These are phyloP conservation scores for Aspergillus bertholletiae DNA, from an alignment of 495 filamentous ascomycete genomes.

Conservation along the genomic window DNA sequence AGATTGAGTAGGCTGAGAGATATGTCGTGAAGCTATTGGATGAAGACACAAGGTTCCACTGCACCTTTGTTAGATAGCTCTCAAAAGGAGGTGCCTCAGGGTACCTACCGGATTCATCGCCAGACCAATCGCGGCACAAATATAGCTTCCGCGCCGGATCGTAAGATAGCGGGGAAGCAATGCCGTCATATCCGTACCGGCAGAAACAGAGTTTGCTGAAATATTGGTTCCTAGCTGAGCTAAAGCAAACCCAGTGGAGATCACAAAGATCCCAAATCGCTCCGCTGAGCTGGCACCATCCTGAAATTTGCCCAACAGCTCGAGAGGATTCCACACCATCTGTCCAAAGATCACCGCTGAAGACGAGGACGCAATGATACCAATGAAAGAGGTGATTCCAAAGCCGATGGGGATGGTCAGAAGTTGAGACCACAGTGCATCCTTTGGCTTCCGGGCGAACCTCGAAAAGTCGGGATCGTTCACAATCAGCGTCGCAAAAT, in stretches of 20 bases:
- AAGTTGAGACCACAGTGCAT: constrained; percentile 86
- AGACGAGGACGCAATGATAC: constrained; percentile 88
- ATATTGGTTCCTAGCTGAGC: constrained; percentile 94
- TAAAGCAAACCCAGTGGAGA: constrained; percentile 75
- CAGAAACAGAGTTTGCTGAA: constrained; percentile 85
- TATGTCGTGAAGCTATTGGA: constrained; percentile 95
- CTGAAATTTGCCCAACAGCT: constrained; percentile 71
- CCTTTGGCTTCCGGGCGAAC: constrained; percentile 75
- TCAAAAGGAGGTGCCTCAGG: not conserved
- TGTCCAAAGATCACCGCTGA: constrained; percentile 73
- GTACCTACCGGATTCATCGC: constrained; percentile 72
- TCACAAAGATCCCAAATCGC: constrained; percentile 87
- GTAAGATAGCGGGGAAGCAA: constrained; percentile 82
- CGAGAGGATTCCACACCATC: constrained; percentile 84
- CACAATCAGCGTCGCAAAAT: constrained; percentile 78
- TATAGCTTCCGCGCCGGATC: constrained; percentile 86
- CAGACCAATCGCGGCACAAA: constrained; percentile 79
- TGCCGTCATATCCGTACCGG: constrained; percentile 88
- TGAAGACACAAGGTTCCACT: constrained; percentile 72
- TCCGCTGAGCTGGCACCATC: constrained; percentile 67
- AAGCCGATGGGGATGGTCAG: constrained; percentile 85
- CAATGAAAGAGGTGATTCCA: constrained; percentile 86
- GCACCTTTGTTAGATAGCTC: not conserved
- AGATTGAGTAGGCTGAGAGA: constrained; percentile 91
- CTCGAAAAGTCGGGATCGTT: constrained; percentile 90